Evolutionary conservation across 208 protist species (phyloP).

Genomic region (Leishmania guyanensis): DNA sequence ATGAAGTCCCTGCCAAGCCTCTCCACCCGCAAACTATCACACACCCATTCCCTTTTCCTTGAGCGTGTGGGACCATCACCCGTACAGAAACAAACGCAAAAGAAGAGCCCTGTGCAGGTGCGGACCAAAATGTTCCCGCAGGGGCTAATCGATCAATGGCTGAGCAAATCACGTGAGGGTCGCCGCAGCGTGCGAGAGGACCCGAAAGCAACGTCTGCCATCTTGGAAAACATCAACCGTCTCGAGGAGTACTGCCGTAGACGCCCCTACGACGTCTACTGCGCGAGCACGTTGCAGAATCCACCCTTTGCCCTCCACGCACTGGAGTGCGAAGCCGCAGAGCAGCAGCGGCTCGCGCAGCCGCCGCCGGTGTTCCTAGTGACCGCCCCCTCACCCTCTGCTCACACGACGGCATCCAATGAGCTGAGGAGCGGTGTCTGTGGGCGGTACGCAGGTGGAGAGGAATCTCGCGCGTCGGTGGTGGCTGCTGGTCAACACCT

Average conservation of each 20-base stretch:
- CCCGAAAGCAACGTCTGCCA: constrained; percentile 42
- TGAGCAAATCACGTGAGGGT: constrained; percentile 60
- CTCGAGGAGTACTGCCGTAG: constrained; percentile 58
- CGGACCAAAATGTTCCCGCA: constrained; percentile 18
- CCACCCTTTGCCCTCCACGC: constrained; percentile 38
- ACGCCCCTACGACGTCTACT: constrained; percentile 66
- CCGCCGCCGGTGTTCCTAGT: constrained; percentile 13
- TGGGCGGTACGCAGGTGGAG: constrained; percentile 21
- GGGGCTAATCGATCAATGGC: constrained; percentile 65
- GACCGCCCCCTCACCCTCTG: not conserved
- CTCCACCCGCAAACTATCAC: not conserved
- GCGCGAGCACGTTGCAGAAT: constrained; percentile 40
- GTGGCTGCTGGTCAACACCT: constrained; percentile 15
- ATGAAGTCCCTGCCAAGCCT: not conserved
- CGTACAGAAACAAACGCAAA: not conserved
- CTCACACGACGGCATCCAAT: not conserved
- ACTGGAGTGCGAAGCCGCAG: constrained; percentile 17
- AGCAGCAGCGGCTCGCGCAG: constrained; percentile 13
- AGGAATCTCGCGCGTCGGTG: not conserved
- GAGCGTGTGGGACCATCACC: not conserved
- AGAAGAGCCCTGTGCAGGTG: not conserved
- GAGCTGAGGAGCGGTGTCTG: constrained; percentile 5
- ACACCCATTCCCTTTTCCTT: not conserved
- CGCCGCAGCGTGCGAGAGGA: constrained; percentile 54
- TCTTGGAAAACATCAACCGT: constrained; percentile 50